Percentiles rank a stretch among this genome's conserved stretches.
phyloP scores from a whole-genome alignment of 2,329 filamentous ascomycete species.

The Grosmannia clavigera region DNA sequence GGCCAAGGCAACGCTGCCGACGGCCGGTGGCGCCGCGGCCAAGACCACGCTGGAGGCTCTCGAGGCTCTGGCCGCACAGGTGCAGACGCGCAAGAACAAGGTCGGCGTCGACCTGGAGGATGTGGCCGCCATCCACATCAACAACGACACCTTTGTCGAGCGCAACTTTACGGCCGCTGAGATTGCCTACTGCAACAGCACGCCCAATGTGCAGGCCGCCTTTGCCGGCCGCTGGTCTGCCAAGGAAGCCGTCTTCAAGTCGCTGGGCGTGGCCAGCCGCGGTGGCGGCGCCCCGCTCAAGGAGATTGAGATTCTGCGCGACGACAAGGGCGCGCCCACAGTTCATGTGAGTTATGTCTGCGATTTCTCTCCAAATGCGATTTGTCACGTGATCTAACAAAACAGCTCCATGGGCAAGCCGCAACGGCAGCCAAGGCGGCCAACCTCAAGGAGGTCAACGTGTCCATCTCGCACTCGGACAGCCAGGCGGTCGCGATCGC shows the following conservation, averaged over 20 bases:
- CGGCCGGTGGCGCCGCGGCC: conserved; percentile 20
- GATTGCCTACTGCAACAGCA: conserved; percentile 73
- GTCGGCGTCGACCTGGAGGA: conserved; percentile 92
- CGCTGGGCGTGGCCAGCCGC: conserved; percentile 72
- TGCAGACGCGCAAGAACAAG: conserved; percentile 55
- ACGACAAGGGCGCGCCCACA: conserved; percentile 68
- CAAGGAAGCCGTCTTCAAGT: conserved; percentile 98
- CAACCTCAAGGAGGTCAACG: conserved; percentile 75
- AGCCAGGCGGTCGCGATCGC: conserved; percentile 90
- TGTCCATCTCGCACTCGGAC: conserved; percentile 95
- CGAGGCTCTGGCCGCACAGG: conserved; percentile 59
- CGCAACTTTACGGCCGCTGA: conserved; percentile 86
- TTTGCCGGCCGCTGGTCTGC: conserved; percentile 95
- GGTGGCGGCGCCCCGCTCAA: conserved; percentile 82
- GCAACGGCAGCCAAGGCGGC: conserved; percentile 72
- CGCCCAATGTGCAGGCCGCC: conserved; percentile 57
- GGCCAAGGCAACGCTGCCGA: conserved; percentile 35
- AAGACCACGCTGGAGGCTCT: conserved; percentile 63
- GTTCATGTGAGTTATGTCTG: conserved; percentile 56
- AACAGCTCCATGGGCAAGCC: conserved; percentile 75
- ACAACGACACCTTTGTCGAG: conserved; percentile 86
- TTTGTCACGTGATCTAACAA: neutral
- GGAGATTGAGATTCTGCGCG: conserved; percentile 84
- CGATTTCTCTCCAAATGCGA: neutral
- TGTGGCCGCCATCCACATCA: conserved; percentile 75